Conservation (phyloP, 169 alveolate genomes). For the Plasmodium gallinaceum region DNA sequence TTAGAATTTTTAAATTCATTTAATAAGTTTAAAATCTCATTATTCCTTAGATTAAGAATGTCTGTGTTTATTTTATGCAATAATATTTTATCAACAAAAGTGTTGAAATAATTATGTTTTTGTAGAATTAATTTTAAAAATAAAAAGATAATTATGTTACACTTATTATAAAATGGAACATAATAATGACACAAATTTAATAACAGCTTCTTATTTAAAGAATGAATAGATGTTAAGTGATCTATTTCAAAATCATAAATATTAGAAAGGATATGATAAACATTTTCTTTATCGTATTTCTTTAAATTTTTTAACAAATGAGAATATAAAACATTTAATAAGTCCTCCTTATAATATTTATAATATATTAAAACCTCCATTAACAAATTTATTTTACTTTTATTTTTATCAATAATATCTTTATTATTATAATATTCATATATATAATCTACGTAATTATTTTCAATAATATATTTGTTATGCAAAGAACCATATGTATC, state of each 20-base stretch:
- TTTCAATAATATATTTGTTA: slow-evolving; percentile 63
- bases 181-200: slow-evolving; percentile 51
- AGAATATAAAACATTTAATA: slow-evolving; percentile 56
- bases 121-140: slow-evolving; percentile 49
- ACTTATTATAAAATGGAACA: slow-evolving; percentile 44
- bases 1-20: slow-evolving; percentile 23
- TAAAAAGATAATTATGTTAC: slow-evolving; percentile 24
- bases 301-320: slow-evolving; percentile 42
- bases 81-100: slow-evolving; percentile 43
- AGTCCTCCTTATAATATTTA: slow-evolving; percentile 48
- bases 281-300: slow-evolving; percentile 26
- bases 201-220: slow-evolving; percentile 35
- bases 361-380: slow-evolving; percentile 62
- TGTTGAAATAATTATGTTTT: slow-evolving; percentile 38
- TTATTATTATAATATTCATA: slow-evolving; percentile 71
- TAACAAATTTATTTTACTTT: slow-evolving; percentile 34
- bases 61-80: slow-evolving; percentile 36
- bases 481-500: slow-evolving; percentile 46
- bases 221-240: slow-evolving; percentile 17
- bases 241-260: slow-evolving; percentile 28
- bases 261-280: slow-evolving; percentile 36
- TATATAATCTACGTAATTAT: slow-evolving; percentile 51
- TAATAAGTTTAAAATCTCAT: slow-evolving; percentile 17
- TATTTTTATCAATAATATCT: slow-evolving; percentile 31
- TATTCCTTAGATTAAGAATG: slow-evolving; percentile 13